These are phyloP conservation scores for Chytriomyces sp. DNA, from an alignment of 192 early-diverging fungal genomes.

Conservation along the genomic window DNA sequence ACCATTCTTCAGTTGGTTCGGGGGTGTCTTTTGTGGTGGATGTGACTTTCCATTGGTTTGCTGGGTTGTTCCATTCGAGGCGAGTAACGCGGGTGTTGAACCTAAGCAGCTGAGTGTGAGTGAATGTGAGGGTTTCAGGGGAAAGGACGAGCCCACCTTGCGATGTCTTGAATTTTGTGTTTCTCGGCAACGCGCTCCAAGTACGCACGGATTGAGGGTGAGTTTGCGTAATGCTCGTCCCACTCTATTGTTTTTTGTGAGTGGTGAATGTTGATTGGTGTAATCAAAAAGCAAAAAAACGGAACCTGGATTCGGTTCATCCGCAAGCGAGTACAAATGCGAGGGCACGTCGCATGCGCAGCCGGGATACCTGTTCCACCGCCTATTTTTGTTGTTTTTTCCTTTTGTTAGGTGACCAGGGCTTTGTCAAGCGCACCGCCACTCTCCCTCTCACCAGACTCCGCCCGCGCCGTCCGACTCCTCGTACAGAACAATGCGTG, in stretches of 20 bases:
- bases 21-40: background rate
- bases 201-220: background rate
- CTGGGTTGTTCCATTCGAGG: constrained; percentile 6
- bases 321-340: constrained; percentile 33
- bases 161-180: background rate
- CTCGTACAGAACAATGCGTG: constrained; percentile 14
- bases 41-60: constrained; percentile 15
- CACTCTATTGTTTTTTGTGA: constrained; percentile 8
- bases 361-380: constrained; percentile 35
- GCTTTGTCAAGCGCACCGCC: background rate
- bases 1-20: background rate
- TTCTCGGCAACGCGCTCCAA: constrained; percentile 6
- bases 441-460: background rate
- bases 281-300: too few relatives aligned
- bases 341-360: constrained; percentile 36
- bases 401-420: background rate
- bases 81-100: background rate
- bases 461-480: background rate
- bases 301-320: constrained; percentile 17
- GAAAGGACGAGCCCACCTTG: too few relatives aligned
- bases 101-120: background rate
- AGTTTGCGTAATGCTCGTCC: background rate
- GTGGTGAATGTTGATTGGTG: background rate
- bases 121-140: too few relatives aligned
- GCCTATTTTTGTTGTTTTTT: background rate